A percentile compares a stretch with the other conserved stretches of the same genome.
phyloP scores from a whole-genome alignment of 495 filamentous ascomycete genomes.

The Lasiosphaeria miniovina region DNA sequence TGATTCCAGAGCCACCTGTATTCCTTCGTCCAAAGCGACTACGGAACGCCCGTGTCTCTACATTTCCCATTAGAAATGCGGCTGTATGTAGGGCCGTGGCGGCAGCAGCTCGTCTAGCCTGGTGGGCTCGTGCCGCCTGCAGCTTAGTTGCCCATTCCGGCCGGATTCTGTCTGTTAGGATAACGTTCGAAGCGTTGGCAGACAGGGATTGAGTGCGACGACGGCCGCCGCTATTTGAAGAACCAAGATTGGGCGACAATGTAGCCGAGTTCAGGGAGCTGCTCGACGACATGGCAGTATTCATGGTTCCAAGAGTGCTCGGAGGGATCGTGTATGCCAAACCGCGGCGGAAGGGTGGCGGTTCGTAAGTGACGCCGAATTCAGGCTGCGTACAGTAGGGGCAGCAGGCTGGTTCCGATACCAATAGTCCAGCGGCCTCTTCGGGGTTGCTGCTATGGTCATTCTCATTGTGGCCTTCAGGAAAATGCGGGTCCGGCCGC shows the following conservation, averaged over 20 bases:
- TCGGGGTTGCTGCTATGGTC: constrained; percentile 41
- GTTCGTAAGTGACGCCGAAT: constrained; percentile 88
- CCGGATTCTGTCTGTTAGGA: constrained; percentile 86
- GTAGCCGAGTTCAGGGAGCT: constrained; percentile 50
- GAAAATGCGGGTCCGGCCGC: constrained; percentile 90
- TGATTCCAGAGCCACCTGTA: constrained; percentile 34
- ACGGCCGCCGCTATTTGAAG: constrained; percentile 29
- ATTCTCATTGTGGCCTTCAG: constrained; percentile 70
- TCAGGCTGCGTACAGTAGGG: constrained; percentile 94
- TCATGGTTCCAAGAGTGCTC: constrained; percentile 36
- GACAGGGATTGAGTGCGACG: constrained; percentile 81
- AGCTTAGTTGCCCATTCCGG: constrained; percentile 95
- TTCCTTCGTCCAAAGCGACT: constrained; percentile 50
- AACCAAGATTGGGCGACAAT: constrained; percentile 38
- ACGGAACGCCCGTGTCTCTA: constrained; percentile 44
- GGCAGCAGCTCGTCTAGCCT: constrained; percentile 81
- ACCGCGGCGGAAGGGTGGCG: constrained; percentile 84
- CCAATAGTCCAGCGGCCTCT: constrained; percentile 62
- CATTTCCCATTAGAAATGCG: constrained; percentile 81
- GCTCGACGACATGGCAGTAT: constrained; percentile 67
- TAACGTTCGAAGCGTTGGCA: constrained; percentile 72
- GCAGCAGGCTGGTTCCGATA: constrained; percentile 89
- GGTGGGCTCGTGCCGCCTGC: constrained; percentile 76
- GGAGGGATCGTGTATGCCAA: constrained; percentile 61
- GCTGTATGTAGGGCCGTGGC: constrained; percentile 94